Percentiles rank a stretch among this genome's conserved stretches.
phyloP scores from a whole-genome alignment of 805 yeast genomes.

The Wickerhamomyces hampshirensis region DNA sequence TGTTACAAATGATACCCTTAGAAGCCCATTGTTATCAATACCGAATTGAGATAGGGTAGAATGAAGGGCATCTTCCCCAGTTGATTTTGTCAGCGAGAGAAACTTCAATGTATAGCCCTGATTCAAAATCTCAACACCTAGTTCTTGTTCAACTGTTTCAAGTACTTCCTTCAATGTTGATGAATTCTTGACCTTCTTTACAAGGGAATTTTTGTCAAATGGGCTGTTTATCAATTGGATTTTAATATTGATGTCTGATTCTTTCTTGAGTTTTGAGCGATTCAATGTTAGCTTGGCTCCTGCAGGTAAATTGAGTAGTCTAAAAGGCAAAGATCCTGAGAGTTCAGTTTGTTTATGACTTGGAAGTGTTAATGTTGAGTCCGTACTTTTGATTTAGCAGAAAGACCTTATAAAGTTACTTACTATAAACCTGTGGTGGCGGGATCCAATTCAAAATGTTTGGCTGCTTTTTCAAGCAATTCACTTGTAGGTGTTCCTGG shows the following conservation, averaged over 20 bases:
- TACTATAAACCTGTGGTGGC: slow-evolving; percentile 22
- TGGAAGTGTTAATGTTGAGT: not conserved
- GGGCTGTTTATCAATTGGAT: slow-evolving; percentile 26
- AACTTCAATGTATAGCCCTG: slow-evolving; percentile 15
- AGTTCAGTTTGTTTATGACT: slow-evolving; percentile 30
- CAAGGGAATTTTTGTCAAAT: slow-evolving; percentile 20
- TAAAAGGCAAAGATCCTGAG: slow-evolving; percentile 37
- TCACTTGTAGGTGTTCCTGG: slow-evolving; percentile 35
- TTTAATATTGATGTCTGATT: slow-evolving; percentile 25
- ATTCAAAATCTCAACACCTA: slow-evolving; percentile 13
- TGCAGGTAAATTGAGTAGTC: slow-evolving; percentile 38
- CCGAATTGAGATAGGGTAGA: slow-evolving; percentile 17
- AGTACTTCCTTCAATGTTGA: slow-evolving; percentile 12
- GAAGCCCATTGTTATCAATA: slow-evolving; percentile 21
- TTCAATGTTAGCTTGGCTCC: slow-evolving; percentile 38
- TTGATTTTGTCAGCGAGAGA: slow-evolving; percentile 16
- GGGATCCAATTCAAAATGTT: slow-evolving; percentile 32
- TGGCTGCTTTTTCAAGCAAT: slow-evolving; percentile 29
- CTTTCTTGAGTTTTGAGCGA: slow-evolving; percentile 1
- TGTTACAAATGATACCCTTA: slow-evolving; percentile 17
- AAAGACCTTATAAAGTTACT: slow-evolving; percentile 2
- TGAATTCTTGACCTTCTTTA: slow-evolving; percentile 20
- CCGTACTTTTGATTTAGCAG: not conserved
- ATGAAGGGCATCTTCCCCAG: slow-evolving; percentile 11
- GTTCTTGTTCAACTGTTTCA: slow-evolving; percentile 14